These are phyloP conservation scores for Fusarium sp. DNA, from an alignment of 2,329 filamentous ascomycete species.

Conservation along the genomic window DNA sequence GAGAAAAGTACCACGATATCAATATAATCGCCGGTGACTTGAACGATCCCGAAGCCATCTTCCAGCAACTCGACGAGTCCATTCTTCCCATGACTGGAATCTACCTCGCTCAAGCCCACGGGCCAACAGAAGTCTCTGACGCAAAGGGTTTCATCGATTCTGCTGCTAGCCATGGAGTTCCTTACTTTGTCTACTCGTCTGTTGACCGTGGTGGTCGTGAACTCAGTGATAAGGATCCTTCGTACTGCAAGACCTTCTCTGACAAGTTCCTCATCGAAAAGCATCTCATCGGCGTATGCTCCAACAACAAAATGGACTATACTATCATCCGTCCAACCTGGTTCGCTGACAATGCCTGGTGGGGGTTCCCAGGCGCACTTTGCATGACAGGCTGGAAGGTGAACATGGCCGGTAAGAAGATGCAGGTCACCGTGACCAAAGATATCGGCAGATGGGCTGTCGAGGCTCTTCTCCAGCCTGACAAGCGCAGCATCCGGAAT, in stretches of 20 bases:
- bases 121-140: conserved; percentile 57
- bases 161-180: conserved; percentile 60
- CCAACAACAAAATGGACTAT: conserved; percentile 39
- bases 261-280: conserved; percentile 70
- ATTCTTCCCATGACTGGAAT: conserved; percentile 31
- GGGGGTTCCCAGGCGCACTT: conserved; percentile 43
- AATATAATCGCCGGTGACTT: conserved; percentile 67
- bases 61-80: conserved; percentile 47
- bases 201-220: conserved; percentile 72
- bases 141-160: conserved; percentile 66
- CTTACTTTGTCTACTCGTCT: conserved; percentile 71
- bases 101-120: conserved; percentile 47
- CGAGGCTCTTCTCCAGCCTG: conserved; percentile 32
- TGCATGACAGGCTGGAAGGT: conserved; percentile 47
- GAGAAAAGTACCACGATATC: conserved; percentile 55
- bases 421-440: conserved; percentile 44
- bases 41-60: conserved; percentile 60
- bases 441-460: conserved; percentile 44
- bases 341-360: conserved; percentile 45
- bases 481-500: conserved; percentile 33
- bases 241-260: conserved; percentile 48
- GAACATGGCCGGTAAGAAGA: conserved; percentile 42
- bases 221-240: conserved; percentile 58
- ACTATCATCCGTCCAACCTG: conserved; percentile 47
- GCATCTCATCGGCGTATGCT: conserved; percentile 59